Evolutionary conservation across 768 basidiomycete species (phyloP).

Genomic region (Gloeostereum incarnatum): DNA sequence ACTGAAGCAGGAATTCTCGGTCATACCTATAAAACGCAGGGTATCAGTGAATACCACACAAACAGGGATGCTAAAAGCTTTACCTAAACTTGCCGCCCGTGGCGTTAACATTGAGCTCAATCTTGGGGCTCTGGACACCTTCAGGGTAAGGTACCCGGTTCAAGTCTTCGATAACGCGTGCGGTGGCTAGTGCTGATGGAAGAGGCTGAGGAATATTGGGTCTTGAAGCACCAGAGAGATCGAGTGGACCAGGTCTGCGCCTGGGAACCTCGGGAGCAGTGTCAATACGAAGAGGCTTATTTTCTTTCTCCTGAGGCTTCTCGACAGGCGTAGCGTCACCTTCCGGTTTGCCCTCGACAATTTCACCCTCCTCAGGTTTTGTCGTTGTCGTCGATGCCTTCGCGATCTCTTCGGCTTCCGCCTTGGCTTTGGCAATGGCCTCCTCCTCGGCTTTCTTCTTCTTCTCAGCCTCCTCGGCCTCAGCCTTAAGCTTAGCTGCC

Average conservation of each 20-base stretch:
- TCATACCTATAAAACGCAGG: constrained; percentile 58
- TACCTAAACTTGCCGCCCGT: constrained; percentile 88
- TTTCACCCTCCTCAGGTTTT: constrained; percentile 29
- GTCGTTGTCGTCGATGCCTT: constrained; percentile 4
- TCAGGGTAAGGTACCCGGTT: constrained; percentile 72
- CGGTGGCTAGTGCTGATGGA: constrained; percentile 68
- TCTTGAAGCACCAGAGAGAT: constrained; percentile 48
- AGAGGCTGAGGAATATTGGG: constrained; percentile 32
- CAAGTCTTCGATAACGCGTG: constrained; percentile 80
- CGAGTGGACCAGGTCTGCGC: constrained; percentile 64
- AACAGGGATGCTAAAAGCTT: constrained; percentile 1
- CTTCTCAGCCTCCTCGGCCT: constrained; percentile 31
- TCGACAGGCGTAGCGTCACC: constrained; percentile 16
- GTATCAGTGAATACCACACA: constrained; percentile 1
- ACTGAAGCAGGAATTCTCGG: constrained; percentile 94
- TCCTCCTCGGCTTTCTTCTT: constrained; percentile 25
- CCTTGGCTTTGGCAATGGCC: constrained; percentile 20
- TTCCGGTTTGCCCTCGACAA: constrained; percentile 20
- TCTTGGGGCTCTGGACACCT: constrained; percentile 69
- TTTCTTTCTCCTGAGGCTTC: constrained; percentile 33
- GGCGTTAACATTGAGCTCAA: constrained; percentile 77
- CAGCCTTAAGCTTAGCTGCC: constrained; percentile 40
- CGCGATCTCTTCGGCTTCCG: constrained; percentile 30
- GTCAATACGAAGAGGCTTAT: constrained; percentile 58
- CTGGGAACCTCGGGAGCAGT: constrained; percentile 38